phyloP scores from a whole-genome alignment of 495 filamentous ascomycete species.

The Penicillium salamii region DNA sequence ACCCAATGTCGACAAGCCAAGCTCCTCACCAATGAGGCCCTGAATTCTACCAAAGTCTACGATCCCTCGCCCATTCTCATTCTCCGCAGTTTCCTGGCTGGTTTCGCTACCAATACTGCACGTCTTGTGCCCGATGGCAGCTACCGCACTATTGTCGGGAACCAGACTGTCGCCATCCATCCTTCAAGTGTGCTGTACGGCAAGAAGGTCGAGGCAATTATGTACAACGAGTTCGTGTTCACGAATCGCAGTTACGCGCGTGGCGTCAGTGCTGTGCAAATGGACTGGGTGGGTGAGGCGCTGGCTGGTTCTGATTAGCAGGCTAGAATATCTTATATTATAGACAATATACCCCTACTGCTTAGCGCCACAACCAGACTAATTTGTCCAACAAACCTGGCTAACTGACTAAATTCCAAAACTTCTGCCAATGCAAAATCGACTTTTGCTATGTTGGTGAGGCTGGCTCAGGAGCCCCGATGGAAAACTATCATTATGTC shows the following conservation, averaged over 20 bases:
- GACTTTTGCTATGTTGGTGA: too few species aligned
- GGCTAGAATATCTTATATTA: constrained; percentile 7
- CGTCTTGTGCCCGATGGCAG: constrained; percentile 77
- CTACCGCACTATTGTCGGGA: constrained; percentile 79
- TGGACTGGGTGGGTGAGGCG: constrained; percentile 79
- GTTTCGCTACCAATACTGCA: constrained; percentile 81
- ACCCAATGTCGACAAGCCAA: constrained; percentile 54
- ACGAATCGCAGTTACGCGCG: constrained; percentile 90
- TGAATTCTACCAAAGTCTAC: constrained; percentile 9
- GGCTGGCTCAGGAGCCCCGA: too few species aligned
- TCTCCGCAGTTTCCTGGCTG: constrained; percentile 76
- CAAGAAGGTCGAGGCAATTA: constrained; percentile 85
- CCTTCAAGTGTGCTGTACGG: constrained; percentile 83
- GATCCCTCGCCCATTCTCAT: constrained; percentile 49
- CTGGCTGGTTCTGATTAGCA: constrained; percentile 38
- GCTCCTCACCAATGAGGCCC: constrained; percentile 27
- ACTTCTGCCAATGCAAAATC: too few species aligned
- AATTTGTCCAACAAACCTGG: not conserved
- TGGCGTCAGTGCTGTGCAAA: constrained; percentile 81
- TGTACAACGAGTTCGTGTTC: constrained; percentile 95
- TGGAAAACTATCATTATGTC: too few species aligned
- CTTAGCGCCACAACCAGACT: not conserved
- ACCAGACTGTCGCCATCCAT: constrained; percentile 85
- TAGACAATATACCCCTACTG: constrained; percentile 14
- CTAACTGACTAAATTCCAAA: not conserved